phyloP scores from a whole-genome alignment of 495 filamentous ascomycete genomes.

The Friedmanniomyces endolithicus region DNA sequence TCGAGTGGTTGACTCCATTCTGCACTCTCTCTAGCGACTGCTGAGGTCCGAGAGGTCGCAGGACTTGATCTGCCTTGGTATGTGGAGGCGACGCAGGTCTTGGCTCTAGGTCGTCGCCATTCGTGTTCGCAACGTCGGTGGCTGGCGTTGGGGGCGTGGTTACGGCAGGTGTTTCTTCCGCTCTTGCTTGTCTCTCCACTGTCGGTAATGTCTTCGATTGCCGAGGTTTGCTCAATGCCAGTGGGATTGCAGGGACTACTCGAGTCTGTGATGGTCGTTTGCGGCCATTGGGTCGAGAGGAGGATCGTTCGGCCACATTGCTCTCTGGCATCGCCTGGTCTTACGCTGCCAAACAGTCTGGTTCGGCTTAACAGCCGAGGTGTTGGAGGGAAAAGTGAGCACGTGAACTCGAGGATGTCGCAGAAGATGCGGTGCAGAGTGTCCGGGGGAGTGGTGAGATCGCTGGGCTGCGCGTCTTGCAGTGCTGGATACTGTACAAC shows the following conservation, averaged over 20 bases:
- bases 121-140: no score
- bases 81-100: no score
- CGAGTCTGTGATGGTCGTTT: conserved; percentile 7
- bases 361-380: background rate
- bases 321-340: conserved; percentile 9
- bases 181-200: conserved; percentile 1
- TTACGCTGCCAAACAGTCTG: background rate
- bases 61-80: no score
- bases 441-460: conserved; percentile 2
- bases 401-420: background rate
- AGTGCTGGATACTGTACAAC: background rate
- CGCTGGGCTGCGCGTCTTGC: conserved; percentile 1
- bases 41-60: no score
- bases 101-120: no score
- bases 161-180: background rate
- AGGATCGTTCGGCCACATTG: background rate
- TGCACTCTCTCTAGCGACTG: background rate
- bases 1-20: background rate
- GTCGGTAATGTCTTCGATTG: conserved; percentile 1
- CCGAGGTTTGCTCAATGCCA: conserved; percentile 13
- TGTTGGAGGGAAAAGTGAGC: background rate
- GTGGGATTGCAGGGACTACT: conserved; percentile 18
- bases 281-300: background rate
- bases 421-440: background rate
- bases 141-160: background rate